These are phyloP conservation scores for Raffaelea arxii DNA, from an alignment of 2,329 filamentous ascomycete genomes.

Conservation along the genomic window DNA sequence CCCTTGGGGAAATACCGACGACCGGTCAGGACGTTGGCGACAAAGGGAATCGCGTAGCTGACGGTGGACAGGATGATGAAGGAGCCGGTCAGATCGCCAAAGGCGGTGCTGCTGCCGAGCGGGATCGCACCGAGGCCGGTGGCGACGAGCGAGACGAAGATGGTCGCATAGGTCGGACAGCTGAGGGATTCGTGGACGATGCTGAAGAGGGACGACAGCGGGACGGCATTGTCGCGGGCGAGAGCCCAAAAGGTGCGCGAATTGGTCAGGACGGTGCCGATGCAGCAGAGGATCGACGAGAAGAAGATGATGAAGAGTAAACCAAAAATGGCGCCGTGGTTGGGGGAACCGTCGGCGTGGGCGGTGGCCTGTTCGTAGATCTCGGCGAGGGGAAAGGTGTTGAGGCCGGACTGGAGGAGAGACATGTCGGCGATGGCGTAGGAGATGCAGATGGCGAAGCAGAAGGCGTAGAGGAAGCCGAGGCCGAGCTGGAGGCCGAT, in stretches of 20 bases:
- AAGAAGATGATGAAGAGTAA: constrained; percentile 28
- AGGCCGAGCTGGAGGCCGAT: constrained; percentile 39
- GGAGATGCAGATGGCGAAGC: constrained; percentile 38
- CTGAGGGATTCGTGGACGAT: constrained; percentile 23
- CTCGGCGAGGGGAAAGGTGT: constrained; percentile 50
- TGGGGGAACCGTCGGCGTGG: constrained; percentile 27
- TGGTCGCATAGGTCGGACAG: constrained; percentile 29
- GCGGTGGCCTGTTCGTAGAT: constrained; percentile 51
- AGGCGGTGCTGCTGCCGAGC: constrained; percentile 31
- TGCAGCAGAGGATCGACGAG: constrained; percentile 36
- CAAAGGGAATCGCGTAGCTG: constrained; percentile 39
- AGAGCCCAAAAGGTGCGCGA: constrained; percentile 16
- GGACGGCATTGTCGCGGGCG: constrained; percentile 29
- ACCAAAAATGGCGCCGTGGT: constrained; percentile 30
- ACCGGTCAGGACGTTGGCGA: constrained; percentile 41
- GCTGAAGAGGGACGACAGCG: constrained; percentile 25
- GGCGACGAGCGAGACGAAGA: constrained; percentile 22
- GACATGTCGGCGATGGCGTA: constrained; percentile 48
- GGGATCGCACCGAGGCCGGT: constrained; percentile 16
- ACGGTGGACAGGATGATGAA: constrained; percentile 47
- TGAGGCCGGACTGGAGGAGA: constrained; percentile 37
- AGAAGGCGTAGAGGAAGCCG: constrained; percentile 38
- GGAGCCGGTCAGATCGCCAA: constrained; percentile 45
- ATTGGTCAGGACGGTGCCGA: constrained; percentile 41
- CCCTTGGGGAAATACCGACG: constrained; percentile 41